Conservation (phyloP, 1,284 basidiomycete genomes). For the Malassezia pachydermatis region DNA sequence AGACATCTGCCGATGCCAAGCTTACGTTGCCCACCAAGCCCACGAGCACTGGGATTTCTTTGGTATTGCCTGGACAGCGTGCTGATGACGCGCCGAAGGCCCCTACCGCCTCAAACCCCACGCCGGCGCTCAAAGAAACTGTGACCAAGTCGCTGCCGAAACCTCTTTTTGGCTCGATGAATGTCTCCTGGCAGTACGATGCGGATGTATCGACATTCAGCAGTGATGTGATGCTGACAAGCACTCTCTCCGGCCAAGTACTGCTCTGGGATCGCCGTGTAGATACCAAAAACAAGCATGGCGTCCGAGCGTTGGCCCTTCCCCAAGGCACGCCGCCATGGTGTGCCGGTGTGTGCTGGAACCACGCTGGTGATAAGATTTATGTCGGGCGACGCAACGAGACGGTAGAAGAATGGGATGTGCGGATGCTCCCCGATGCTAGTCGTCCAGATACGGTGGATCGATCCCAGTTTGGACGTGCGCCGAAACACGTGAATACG, state of each 20-base stretch:
- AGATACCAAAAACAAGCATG: constrained; percentile 51
- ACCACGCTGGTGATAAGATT: constrained; percentile 72
- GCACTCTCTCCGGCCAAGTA: constrained; percentile 82
- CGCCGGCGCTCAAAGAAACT: constrained; percentile 7
- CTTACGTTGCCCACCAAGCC: too few species aligned
- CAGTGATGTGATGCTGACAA: constrained; percentile 74
- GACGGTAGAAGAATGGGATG: constrained; percentile 86
- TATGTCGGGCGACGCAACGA: constrained; percentile 86
- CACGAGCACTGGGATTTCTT: background rate
- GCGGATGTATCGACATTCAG: constrained; percentile 55
- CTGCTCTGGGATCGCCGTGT: constrained; percentile 80
- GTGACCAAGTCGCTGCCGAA: constrained; percentile 30
- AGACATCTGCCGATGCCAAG: background rate
- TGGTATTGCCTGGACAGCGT: constrained; percentile 6
- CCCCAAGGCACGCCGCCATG: constrained; percentile 85
- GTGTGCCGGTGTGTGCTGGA: constrained; percentile 69
- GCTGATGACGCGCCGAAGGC: background rate
- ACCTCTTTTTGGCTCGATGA: constrained; percentile 36
- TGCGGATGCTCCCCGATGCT: constrained; percentile 48
- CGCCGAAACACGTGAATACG: constrained; percentile 56
- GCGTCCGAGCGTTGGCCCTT: constrained; percentile 73
- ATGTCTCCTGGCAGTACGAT: constrained; percentile 33
- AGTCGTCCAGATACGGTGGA: background rate
- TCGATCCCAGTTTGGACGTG: background rate
- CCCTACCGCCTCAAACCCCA: constrained; percentile 1